phyloP scores from a whole-genome alignment of 2,329 filamentous ascomycete species.

The Ophiocordyceps camponoti-floridani region DNA sequence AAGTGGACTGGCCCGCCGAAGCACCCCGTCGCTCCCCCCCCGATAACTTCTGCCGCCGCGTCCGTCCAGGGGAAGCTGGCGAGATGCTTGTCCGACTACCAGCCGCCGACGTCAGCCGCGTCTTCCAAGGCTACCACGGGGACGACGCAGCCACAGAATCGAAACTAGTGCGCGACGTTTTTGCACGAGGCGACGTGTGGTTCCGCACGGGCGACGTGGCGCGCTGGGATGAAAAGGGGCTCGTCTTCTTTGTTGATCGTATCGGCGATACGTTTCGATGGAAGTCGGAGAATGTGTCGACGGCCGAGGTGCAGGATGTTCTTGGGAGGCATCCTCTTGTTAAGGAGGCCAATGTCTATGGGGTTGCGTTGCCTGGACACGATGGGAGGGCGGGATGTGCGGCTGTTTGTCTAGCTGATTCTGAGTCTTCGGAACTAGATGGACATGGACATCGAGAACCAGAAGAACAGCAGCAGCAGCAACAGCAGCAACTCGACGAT shows the following conservation, averaged over 20 bases:
- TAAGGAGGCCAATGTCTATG: conserved; percentile 72
- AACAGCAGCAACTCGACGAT: too few relatives aligned
- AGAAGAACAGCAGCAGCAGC: too few relatives aligned
- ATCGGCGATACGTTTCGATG: conserved; percentile 65
- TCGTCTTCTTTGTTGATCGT: conserved; percentile 65
- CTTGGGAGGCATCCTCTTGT: conserved; percentile 49
- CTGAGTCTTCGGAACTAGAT: background rate
- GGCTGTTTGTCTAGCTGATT: conserved; percentile 36
- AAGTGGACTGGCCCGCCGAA: conserved; percentile 55
- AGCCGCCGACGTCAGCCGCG: conserved; percentile 37
- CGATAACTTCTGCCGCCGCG: conserved; percentile 49
- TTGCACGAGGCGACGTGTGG: conserved; percentile 60
- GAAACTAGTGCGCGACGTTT: conserved; percentile 59
- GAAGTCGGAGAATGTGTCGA: conserved; percentile 74
- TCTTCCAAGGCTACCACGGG: conserved; percentile 70
- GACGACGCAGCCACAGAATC: conserved; percentile 49
- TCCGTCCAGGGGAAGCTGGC: conserved; percentile 44
- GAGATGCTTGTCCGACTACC: conserved; percentile 63
- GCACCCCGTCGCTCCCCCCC: conserved; percentile 46
- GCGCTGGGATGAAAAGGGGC: conserved; percentile 50
- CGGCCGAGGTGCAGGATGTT: conserved; percentile 62
- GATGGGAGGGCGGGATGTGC: conserved; percentile 75
- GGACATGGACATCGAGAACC: too few relatives aligned
- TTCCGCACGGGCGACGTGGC: conserved; percentile 76
- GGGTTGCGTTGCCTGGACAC: conserved; percentile 60